phyloP scores from a whole-genome alignment of 345 rosid genomes.

The Aquilaria malaccensis region DNA sequence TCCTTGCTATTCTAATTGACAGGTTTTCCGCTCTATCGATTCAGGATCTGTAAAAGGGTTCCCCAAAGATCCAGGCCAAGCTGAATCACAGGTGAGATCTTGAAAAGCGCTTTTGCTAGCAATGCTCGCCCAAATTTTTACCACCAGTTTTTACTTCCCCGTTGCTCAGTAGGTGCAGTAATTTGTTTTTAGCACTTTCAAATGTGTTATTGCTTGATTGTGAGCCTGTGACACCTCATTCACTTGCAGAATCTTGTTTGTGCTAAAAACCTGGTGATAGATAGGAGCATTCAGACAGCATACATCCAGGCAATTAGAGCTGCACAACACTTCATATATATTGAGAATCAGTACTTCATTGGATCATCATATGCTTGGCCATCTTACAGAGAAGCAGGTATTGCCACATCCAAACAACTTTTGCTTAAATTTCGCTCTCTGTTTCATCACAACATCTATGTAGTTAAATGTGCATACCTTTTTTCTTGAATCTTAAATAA shows the following conservation, averaged over 20 bases:
- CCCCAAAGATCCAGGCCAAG: slow-evolving; percentile 48
- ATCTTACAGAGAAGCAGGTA: slow-evolving; percentile 65
- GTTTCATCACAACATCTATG: no score
- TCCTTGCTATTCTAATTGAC: slow-evolving; percentile 9
- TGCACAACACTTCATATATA: slow-evolving; percentile 66
- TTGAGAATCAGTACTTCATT: slow-evolving; percentile 76
- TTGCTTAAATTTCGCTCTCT: no score
- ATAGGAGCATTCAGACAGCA: slow-evolving; percentile 77
- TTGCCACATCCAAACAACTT: not conserved
- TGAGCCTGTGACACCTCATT: not conserved
- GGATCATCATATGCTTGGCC: slow-evolving; percentile 87
- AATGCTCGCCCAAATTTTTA: not conserved
- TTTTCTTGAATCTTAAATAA: no score
- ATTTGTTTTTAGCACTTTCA: not conserved
- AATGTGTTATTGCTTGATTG: not conserved
- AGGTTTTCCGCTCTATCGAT: slow-evolving; percentile 65
- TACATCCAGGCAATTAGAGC: slow-evolving; percentile 79
- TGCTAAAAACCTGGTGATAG: slow-evolving; percentile 71
- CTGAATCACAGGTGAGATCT: slow-evolving; percentile 40
- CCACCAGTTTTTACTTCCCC: not conserved
- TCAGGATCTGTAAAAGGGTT: slow-evolving; percentile 82
- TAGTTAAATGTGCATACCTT: no score
- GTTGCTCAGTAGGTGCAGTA: not conserved
- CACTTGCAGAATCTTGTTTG: slow-evolving; percentile 64
- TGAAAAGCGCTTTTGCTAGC: no score